These are phyloP conservation scores for Meyerozyma sp. DNA, from an alignment of 1,139 yeast species.

Conservation along the genomic window DNA sequence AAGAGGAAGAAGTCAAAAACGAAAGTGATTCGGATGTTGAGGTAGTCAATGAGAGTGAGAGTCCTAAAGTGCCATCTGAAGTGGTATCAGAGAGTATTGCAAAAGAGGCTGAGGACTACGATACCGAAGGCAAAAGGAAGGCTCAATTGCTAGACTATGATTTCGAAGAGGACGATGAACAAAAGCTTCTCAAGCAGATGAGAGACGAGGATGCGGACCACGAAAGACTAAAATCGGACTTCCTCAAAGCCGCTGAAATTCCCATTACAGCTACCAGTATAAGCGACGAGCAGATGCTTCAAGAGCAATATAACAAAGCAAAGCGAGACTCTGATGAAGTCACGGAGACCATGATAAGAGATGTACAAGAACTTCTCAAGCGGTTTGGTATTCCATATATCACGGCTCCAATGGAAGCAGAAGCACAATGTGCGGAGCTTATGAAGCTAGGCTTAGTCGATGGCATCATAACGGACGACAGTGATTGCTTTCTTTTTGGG, in stretches of 20 bases:
- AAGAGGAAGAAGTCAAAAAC: neutral
- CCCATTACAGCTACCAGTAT: constrained; percentile 25
- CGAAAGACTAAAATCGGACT: constrained; percentile 50
- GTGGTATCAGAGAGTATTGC: constrained; percentile 7
- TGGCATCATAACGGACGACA: constrained; percentile 95
- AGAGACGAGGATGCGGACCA: constrained; percentile 69
- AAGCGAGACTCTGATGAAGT: constrained; percentile 90
- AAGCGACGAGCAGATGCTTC: constrained; percentile 51
- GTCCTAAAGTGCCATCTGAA: neutral
- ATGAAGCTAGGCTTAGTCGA: constrained; percentile 68
- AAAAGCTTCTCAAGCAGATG: constrained; percentile 54
- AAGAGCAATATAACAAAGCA: constrained; percentile 58
- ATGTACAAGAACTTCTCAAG: constrained; percentile 80
- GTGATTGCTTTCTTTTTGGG: constrained; percentile 94
- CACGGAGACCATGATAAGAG: constrained; percentile 77
- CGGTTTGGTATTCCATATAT: constrained; percentile 91
- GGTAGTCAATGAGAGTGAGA: too few relatives aligned
- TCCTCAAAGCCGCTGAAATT: constrained; percentile 24
- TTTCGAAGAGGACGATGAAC: constrained; percentile 76
- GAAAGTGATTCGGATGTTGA: too few relatives aligned
- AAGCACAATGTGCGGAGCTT: constrained; percentile 92
- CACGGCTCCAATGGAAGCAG: constrained; percentile 98
- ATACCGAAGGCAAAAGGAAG: constrained; percentile 7
- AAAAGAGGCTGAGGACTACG: neutral
- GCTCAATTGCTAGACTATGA: constrained; percentile 47